phyloP scores from a whole-genome alignment of 306 rosid genomes.

The Acacia crassicarpa region DNA sequence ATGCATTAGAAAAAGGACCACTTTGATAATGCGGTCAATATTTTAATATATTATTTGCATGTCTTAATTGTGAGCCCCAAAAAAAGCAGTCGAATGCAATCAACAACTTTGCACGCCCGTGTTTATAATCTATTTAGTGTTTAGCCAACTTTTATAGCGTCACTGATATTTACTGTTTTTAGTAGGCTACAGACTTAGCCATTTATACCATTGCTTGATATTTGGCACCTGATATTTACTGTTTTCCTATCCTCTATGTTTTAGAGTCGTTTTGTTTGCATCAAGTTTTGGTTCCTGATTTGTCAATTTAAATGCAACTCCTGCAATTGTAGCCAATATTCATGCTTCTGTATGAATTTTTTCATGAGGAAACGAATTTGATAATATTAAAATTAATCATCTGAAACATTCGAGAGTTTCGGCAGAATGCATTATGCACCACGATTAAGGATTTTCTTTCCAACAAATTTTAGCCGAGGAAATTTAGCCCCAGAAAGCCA shows the following conservation, averaged over 20 bases:
- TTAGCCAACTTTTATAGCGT: background rate
- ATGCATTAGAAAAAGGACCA: no score
- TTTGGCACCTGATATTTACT: background rate
- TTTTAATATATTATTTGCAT: no score
- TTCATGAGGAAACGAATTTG: background rate
- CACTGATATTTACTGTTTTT: background rate
- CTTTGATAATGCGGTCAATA: background rate
- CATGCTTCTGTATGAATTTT: background rate
- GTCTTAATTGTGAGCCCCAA: background rate
- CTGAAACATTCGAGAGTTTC: background rate
- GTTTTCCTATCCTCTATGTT: background rate
- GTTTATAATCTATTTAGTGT: background rate
- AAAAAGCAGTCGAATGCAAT: background rate
- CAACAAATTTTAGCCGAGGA: background rate
- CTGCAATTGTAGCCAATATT: no score
- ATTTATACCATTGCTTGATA: background rate
- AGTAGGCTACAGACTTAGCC: background rate
- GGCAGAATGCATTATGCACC: background rate
- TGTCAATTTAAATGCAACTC: no score
- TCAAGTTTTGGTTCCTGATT: background rate
- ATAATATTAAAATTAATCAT: background rate
- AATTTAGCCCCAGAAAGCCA: background rate
- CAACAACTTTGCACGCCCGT: background rate
- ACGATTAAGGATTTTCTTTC: background rate
- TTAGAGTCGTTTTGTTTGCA: background rate